Evolutionary conservation across 2,329 filamentous ascomycete genomes (phyloP), one percentile per base, ranked within the genome.

Genomic region (Metarhizium guizhouense): DNA sequence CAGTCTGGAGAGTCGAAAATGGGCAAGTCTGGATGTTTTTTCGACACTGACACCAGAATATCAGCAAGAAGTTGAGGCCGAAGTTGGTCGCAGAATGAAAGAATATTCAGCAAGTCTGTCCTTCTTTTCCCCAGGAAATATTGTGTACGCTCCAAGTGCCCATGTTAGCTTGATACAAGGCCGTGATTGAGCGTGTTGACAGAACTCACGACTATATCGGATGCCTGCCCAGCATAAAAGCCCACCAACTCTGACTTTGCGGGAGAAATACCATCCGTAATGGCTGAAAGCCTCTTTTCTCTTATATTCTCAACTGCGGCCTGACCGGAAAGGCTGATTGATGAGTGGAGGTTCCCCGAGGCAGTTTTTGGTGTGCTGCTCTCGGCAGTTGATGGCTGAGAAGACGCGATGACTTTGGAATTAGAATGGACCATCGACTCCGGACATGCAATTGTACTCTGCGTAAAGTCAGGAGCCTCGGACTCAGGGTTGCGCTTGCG

Each of bases 1-100:
- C 74, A 76, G 56, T 74, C 69, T 6, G 73, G 73, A 0, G 69
- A 69, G 56, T 69, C 62, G 56, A 75, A 76, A 4, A 76, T 70
- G 25, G 73, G 72, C 3, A 76, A 64, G n/a, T 71, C 67, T 0
- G 73, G 70, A 45, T 76, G 72, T 50, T 66, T 71, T 55, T 68
- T 73, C 7, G 74, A 71, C n/a, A 75, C 67, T 3, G 72, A 74
- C 8, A 73, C 70, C 30, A 75, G 65, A 4, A 76, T 57, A 51
- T 76, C 71, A 14, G 69, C 66, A 2, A 76, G 65, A 11, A 76
- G 70, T 38, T 72, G 70, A 2, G 73, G 71, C 29, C 70, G 65
- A 14, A 75, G 61, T 55, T 72, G 71, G 51, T 76, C 72, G 56
- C 71, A 72, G 42, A 76, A 68, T 3, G 69, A 69, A 2, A 76